Percentiles rank a stretch among this genome's conserved stretches.
Conservation (phyloP, 1,139 yeast species). For the Yamadazyma conglobata region DNA sequence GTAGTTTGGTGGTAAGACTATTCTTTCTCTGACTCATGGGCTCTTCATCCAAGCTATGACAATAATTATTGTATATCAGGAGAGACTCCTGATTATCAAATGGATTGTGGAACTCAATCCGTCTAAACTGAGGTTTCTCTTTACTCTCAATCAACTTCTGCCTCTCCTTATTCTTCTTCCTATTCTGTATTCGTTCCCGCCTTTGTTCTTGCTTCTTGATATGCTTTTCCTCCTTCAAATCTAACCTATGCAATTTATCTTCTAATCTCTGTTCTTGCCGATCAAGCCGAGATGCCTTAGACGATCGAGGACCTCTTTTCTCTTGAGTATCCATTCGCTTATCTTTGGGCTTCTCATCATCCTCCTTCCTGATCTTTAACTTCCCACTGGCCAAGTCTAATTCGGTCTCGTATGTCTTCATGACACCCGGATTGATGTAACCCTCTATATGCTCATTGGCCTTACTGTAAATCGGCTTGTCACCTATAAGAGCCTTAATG, state of each 20-base stretch:
- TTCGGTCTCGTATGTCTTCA: constrained; percentile 18
- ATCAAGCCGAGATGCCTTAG: constrained; percentile 9
- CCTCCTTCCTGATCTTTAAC: constrained; percentile 14
- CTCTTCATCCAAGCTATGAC: constrained; percentile 3
- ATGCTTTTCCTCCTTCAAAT: too few relatives aligned
- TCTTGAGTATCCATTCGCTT: background rate
- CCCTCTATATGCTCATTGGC: constrained; percentile 36
- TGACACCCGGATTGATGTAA: constrained; percentile 16
- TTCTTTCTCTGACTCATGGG: constrained; percentile 11
- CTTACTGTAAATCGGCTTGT: constrained; percentile 41
- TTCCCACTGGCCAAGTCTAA: constrained; percentile 15
- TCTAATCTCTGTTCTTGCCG: constrained; percentile 13
- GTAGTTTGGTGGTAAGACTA: constrained; percentile 15
- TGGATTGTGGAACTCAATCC: constrained; percentile 14
- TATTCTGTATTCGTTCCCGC: constrained; percentile 5
- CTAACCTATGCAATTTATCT: too few relatives aligned
- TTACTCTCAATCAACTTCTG: constrained; percentile 11
- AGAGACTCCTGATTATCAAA: constrained; percentile 11
- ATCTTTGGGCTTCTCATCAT: constrained; percentile 6
- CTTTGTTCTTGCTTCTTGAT: constrained; percentile 11
- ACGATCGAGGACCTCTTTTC: too few relatives aligned
- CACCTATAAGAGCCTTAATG: constrained; percentile 30
- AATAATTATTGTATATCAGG: constrained; percentile 6
- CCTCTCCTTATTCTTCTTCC: constrained; percentile 5
- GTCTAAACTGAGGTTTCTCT: constrained; percentile 8